A percentile compares a stretch with the other conserved stretches of the same genome.
These are phyloP conservation scores for Amaranthus tricolor DNA, from an alignment of 179 eudicot species.

Conservation along the genomic window DNA sequence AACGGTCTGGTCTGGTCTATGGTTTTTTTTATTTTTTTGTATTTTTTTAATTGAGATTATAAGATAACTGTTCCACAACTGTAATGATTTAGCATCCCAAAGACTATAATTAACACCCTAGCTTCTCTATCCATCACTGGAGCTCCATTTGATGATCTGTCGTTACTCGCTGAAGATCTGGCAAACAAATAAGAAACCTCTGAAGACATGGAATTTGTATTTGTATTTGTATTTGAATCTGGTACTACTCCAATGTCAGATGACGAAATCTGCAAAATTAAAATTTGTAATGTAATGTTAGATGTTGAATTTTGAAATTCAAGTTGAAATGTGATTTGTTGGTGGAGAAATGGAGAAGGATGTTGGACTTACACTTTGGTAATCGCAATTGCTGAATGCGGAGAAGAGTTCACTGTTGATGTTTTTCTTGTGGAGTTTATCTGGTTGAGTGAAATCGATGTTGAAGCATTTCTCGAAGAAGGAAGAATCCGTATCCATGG, in stretches of 20 bases:
- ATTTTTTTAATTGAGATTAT: no score
- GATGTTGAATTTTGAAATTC: not conserved
- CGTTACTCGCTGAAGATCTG: conserved; percentile 2
- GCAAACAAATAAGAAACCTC: conserved; percentile 23
- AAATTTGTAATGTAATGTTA: not conserved
- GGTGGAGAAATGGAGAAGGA: no score
- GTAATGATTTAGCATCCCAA: no score
- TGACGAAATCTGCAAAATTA: conserved; percentile 33
- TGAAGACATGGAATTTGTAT: conserved; percentile 27
- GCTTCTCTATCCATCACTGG: conserved; percentile 36
- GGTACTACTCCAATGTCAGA: conserved; percentile 50
- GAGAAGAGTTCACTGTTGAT: conserved; percentile 13
- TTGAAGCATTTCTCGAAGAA: conserved; percentile 32
- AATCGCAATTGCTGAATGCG: conserved; percentile 22
- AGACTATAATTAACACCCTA: no score
- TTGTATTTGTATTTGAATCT: conserved; percentile 12
- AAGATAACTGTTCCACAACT: no score
- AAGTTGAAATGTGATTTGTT: no score
- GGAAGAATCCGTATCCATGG: not conserved
- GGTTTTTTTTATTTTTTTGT: no score
- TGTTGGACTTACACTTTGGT: conserved; percentile 12
- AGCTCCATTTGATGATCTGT: conserved; percentile 3
- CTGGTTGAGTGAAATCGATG: conserved; percentile 48
- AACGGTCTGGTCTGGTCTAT: no score
- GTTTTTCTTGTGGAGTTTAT: conserved; percentile 17